These are phyloP conservation scores for Iberis pinnata DNA, from an alignment of 345 rosid species.

Conservation along the genomic window DNA sequence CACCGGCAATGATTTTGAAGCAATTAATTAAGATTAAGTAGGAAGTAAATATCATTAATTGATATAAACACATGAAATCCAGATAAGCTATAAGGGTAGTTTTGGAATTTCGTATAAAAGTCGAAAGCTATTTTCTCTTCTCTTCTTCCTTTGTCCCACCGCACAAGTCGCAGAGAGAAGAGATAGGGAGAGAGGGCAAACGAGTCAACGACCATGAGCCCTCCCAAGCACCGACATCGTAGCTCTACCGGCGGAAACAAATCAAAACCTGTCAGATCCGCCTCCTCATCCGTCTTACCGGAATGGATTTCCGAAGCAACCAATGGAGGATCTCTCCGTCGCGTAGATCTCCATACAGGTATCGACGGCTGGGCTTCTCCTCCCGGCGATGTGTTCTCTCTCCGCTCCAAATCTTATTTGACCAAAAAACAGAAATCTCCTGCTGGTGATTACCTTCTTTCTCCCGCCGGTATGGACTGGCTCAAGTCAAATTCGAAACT, in stretches of 20 bases:
- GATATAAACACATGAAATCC: slow-evolving; percentile 20
- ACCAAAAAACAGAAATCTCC: slow-evolving; percentile 54
- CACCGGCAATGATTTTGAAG: no score
- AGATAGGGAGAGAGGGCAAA: slow-evolving; percentile 8
- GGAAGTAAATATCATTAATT: slow-evolving; percentile 2
- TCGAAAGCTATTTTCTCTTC: slow-evolving; percentile 20
- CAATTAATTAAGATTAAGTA: background rate
- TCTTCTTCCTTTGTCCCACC: slow-evolving; percentile 13
- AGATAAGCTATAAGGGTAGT: slow-evolving; percentile 8
- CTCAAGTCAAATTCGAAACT: slow-evolving; percentile 53
- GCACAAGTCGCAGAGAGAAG: background rate
- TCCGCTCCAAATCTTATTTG: slow-evolving; percentile 50
- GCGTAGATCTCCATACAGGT: slow-evolving; percentile 65
- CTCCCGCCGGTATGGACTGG: slow-evolving; percentile 83
- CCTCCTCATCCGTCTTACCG: slow-evolving; percentile 23
- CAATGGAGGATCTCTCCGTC: slow-evolving; percentile 72
- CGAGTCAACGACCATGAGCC: slow-evolving; percentile 37
- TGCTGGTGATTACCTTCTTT: slow-evolving; percentile 56
- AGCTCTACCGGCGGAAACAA: slow-evolving; percentile 32
- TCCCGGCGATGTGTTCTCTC: slow-evolving; percentile 56
- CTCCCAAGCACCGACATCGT: slow-evolving; percentile 42
- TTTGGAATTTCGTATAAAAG: slow-evolving; percentile 16
- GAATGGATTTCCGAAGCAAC: slow-evolving; percentile 61
- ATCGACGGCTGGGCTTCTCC: slow-evolving; percentile 83
- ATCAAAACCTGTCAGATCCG: slow-evolving; percentile 28